Base-by-base conservation (phyloP, 2,329 filamentous ascomycete genomes). In the Helminthosporium solani region DNA sequence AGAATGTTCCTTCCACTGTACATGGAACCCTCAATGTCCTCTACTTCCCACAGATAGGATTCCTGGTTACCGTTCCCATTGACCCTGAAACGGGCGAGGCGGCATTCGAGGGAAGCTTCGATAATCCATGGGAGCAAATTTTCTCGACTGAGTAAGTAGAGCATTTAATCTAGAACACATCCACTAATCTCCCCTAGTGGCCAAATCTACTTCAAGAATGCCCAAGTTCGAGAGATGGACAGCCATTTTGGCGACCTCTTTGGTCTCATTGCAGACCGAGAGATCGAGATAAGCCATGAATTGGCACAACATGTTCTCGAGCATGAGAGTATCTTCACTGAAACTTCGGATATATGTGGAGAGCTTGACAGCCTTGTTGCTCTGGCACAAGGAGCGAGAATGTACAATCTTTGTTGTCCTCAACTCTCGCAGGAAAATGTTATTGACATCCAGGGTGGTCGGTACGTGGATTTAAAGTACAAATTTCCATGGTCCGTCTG, bases 21-120 rank as follows among this genome's bases (percentile, higher is more conserved):
- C 71, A 76, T 18, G 61, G 68, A 2, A 73, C 77, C 11, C 67
- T 86, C 27, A 91, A 91, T 44, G 95, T 95, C 52, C 86, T 94
- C 15, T 96, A 94, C 66, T 87, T 95, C 51, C 92, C 91, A 0
- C 90, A 96, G 60, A 81, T 96, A 30, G 94, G 94, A 0, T 99
- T 96, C 63, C 79, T 96, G 30, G 87, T 90, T 2, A 84, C 86
- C 0, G 84, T 95, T 14, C 79, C 79, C 2, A 68, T 85, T 3
- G 81, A 90, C 55, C 72, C 76, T 12, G 66, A 75, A 1, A 83
- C 79, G 1, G 82, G 82, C 0, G 72, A 77, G 37, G 79, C 81
- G 0, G 73, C 80, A 9, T 91, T 86, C 54, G 78, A 83, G 55
- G 88, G 88, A 1, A 65, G 74, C 3, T 63, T 73, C 1, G 74